Evolutionary conservation across 768 basidiomycete species (phyloP), one percentile per base, ranked within the genome.

Genomic region (Hemileccinum rubropunctum): DNA sequence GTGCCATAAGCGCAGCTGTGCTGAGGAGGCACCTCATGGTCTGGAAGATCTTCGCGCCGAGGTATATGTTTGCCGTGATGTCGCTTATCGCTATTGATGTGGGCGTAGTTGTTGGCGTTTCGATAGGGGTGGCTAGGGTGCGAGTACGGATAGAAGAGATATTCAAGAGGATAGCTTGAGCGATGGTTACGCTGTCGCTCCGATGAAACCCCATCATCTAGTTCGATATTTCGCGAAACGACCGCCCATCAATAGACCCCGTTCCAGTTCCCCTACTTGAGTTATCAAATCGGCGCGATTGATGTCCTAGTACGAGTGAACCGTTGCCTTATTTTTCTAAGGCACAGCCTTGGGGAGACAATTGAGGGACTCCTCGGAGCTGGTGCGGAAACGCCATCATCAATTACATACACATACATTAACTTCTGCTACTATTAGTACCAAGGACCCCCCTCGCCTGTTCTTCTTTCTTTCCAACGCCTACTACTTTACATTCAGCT

Each of bases 41-140:
- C 20, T 99, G 97, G 97, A 98, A 98, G 71, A 86, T 98, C 4
- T 99, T 98, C 61, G 95, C 95, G 33, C 97, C 97, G 54, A 72
- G 95, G 54, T 97, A 95, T 64, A 95, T 98, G 86, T 64, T 80
- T 14, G 88, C 79, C 0, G 91, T 80, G 0, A 60, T 82, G 4
- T 77, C 78, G 26, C 65, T 95, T 32, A 36, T 91, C 4, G 79
- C 79, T 1, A 81, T 91, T 2, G 95, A 98, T 69, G 32, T 84
- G 0, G 86, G 76, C 13, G 62, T 66, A 8, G 17, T 66, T 2
- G 20, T 66, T n/a, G 62, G 64, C 1, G 37, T 58, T 44, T 51
- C 58, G 33, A 36, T 66, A 20, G 63, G 64, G 6, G 54, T 66
- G 23, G 30, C 45, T 2, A 61, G 58, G 48, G 51, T 64, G 6